Conservation (phyloP, 2,329 filamentous ascomycete genomes). For the Fusarium xyrophilum region DNA sequence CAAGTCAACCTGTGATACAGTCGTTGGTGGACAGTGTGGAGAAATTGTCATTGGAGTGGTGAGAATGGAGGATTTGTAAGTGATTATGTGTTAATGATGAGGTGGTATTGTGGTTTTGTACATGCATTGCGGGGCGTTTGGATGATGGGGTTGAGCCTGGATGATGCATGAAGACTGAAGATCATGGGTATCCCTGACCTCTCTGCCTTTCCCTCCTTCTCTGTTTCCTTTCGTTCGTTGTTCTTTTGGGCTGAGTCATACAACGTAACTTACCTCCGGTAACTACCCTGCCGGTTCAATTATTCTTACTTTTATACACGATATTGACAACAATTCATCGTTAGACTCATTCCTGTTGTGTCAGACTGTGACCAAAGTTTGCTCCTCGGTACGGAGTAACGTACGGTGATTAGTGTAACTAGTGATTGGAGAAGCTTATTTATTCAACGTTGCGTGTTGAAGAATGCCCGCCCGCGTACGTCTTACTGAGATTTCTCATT, state of each 20-base stretch:
- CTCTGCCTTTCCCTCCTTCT: too few species aligned
- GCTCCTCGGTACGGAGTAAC: not conserved
- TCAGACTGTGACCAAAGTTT: not conserved
- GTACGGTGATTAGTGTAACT: too few species aligned
- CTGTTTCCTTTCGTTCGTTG: too few species aligned
- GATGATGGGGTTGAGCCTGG: not conserved
- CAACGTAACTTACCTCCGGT: too few species aligned
- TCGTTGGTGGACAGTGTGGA: slow-evolving; percentile 42
- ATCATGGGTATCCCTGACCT: not conserved
- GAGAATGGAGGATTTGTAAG: slow-evolving; percentile 3
- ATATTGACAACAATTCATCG: not conserved
- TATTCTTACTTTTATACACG: not conserved
- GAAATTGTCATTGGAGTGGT: slow-evolving; percentile 47
- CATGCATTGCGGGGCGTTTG: slow-evolving; percentile 10
- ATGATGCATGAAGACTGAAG: not conserved
- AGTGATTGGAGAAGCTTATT: not conserved
- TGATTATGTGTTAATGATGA: not conserved
- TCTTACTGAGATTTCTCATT: too few species aligned
- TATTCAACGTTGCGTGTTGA: not conserved
- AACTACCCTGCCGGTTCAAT: not conserved
- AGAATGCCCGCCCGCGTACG: too few species aligned
- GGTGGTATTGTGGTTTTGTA: not conserved
- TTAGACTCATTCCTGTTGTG: not conserved
- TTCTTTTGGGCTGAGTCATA: too few species aligned
- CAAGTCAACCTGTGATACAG: slow-evolving; percentile 45